A percentile compares a stretch with the other conserved stretches of the same genome.
phyloP scores from a whole-genome alignment of 2,329 filamentous ascomycete species.

The Aureobasidium subglaciale region DNA sequence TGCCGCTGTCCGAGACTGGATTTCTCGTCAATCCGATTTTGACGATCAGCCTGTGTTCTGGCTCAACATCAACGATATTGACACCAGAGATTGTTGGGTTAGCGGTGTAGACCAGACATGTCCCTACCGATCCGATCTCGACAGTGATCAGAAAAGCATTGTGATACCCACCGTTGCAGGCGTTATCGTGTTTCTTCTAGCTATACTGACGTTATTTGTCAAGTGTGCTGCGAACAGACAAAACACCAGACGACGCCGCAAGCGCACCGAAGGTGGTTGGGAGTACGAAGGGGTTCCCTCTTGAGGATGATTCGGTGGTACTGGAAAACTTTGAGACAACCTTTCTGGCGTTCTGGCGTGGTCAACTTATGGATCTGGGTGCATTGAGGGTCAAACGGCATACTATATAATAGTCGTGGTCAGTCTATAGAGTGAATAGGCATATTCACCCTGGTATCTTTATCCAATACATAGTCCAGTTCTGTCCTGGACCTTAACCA shows the following conservation, averaged over 20 bases:
- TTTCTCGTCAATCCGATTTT: constrained; percentile 21
- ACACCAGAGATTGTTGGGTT: constrained; percentile 54
- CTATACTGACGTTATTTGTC: constrained; percentile 54
- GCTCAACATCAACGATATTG: constrained; percentile 56
- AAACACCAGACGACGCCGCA: constrained; percentile 45
- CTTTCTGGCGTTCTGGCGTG: too few relatives aligned
- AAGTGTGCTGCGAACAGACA: constrained; percentile 58
- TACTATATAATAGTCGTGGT: too few relatives aligned
- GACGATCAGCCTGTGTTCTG: constrained; percentile 38
- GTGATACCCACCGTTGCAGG: constrained; percentile 56
- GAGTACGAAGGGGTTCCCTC: constrained; percentile 62
- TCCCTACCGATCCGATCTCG: constrained; percentile 46
- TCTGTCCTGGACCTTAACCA: too few relatives aligned
- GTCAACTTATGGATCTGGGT: too few relatives aligned
- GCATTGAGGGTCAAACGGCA: too few relatives aligned
- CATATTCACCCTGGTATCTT: too few relatives aligned
- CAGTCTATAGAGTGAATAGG: too few relatives aligned
- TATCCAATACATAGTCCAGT: too few relatives aligned
- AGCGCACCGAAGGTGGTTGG: constrained; percentile 46
- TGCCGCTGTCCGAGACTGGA: constrained; percentile 19
- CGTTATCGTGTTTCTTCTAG: constrained; percentile 55
- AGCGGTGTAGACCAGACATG: constrained; percentile 49
- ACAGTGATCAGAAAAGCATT: constrained; percentile 39
- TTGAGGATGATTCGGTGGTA: constrained; percentile 13
- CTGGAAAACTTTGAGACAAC: background rate